A percentile compares a stretch with the other conserved stretches of the same genome.
phyloP scores from a whole-genome alignment of 192 early-diverging fungal species.

The Dissophora ornata region DNA sequence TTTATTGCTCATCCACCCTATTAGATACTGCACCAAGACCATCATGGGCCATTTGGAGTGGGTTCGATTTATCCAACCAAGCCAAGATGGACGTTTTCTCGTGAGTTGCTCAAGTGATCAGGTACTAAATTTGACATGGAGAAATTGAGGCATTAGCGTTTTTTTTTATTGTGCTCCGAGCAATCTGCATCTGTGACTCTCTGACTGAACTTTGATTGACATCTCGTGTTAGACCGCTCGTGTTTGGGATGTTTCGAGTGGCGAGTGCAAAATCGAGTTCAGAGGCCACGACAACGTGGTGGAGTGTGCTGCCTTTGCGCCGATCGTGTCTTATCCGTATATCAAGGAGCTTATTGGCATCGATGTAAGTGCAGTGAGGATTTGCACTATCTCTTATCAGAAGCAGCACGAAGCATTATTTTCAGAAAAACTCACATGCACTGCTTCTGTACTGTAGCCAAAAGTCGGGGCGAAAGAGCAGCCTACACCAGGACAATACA shows the following conservation, averaged over 20 bases:
- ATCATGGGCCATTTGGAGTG: conserved; percentile 87
- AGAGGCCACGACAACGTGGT: conserved; percentile 96
- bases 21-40: conserved; percentile 85
- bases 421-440: neutral
- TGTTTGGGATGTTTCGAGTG: conserved; percentile 80
- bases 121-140: too few species aligned
- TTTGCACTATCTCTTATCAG: too few species aligned
- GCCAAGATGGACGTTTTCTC: conserved; percentile 77
- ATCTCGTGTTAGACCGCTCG: conserved; percentile 72
- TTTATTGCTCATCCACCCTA: neutral
- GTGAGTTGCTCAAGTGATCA: conserved; percentile 89
- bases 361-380: conserved; percentile 50
- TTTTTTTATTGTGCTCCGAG: too few species aligned
- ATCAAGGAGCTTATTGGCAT: conserved; percentile 78
- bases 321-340: conserved; percentile 69
- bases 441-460: conserved; percentile 29
- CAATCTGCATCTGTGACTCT: neutral
- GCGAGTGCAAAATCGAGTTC: conserved; percentile 82
- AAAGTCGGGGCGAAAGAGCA: conserved; percentile 56
- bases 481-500: conserved; percentile 70
- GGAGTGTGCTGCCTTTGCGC: conserved; percentile 90
- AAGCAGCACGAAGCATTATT: too few species aligned
- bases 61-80: conserved; percentile 81
- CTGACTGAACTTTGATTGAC: neutral
- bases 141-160: neutral